These are phyloP conservation scores for Maudiozyma humilis DNA, from an alignment of 1,139 yeast genomes.

Conservation along the genomic window DNA sequence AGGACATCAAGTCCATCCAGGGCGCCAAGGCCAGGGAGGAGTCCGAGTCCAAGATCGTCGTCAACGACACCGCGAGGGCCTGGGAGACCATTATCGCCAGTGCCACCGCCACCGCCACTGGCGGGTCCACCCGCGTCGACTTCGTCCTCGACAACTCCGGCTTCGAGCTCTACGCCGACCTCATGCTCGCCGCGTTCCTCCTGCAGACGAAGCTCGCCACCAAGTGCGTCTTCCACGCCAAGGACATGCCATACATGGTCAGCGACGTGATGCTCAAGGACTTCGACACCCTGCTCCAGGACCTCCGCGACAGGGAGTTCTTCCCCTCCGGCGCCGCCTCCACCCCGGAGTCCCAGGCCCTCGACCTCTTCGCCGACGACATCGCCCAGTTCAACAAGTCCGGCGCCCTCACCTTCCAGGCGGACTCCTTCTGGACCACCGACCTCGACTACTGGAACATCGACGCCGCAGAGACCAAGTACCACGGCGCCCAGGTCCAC, in stretches of 20 bases:
- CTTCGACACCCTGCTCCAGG: slow-evolving; percentile 49
- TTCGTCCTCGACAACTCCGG: slow-evolving; percentile 92
- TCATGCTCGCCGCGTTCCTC: slow-evolving; percentile 64
- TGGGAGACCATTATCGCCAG: slow-evolving; percentile 44
- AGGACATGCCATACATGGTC: slow-evolving; percentile 93
- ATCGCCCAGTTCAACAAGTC: slow-evolving; percentile 41
- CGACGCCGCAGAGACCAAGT: slow-evolving; percentile 42
- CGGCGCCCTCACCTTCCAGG: slow-evolving; percentile 50
- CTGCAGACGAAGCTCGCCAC: slow-evolving; percentile 60
- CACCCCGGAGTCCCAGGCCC: slow-evolving; percentile 34
- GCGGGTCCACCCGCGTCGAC: slow-evolving; percentile 49
- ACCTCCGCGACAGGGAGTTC: slow-evolving; percentile 45
- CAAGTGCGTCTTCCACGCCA: slow-evolving; percentile 73
- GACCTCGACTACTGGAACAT: slow-evolving; percentile 66
- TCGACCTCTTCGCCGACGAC: slow-evolving; percentile 41
- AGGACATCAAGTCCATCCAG: slow-evolving; percentile 83
- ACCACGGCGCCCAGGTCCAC: slow-evolving; percentile 51
- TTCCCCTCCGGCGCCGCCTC: slow-evolving; percentile 43
- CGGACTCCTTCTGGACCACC: slow-evolving; percentile 82
- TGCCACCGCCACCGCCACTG: slow-evolving; percentile 12
- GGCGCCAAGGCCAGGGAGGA: slow-evolving; percentile 80
- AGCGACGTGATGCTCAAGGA: slow-evolving; percentile 89
- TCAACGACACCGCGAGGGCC: slow-evolving; percentile 63
- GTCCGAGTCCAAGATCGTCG: slow-evolving; percentile 73
- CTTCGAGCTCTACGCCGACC: slow-evolving; percentile 85